Evolutionary conservation across 495 filamentous ascomycete genomes (phyloP).

Genomic region (Neurospora sp.): DNA sequence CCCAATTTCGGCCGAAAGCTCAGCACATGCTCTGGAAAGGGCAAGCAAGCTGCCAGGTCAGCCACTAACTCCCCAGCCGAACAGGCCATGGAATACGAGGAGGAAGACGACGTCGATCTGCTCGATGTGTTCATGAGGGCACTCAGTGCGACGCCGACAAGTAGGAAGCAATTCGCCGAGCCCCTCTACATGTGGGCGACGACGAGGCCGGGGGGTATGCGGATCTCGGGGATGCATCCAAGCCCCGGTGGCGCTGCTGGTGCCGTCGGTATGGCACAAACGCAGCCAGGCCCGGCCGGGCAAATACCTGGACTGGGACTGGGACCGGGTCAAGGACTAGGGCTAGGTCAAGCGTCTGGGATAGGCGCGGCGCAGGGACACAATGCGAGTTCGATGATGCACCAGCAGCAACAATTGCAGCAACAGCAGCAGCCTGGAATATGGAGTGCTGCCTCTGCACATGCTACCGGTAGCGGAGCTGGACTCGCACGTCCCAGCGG

Average conservation of each 20-base stretch:
- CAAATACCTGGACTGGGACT: background rate
- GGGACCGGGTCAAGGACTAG: background rate
- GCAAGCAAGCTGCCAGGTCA: conserved; percentile 5
- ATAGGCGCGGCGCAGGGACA: background rate
- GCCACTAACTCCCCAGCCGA: background rate
- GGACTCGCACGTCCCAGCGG: background rate
- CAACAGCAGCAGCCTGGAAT: background rate
- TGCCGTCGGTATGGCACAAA: background rate
- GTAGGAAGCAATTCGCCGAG: conserved; percentile 10
- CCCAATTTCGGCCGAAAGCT: background rate
- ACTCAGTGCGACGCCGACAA: conserved; percentile 9
- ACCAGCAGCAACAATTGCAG: background rate
- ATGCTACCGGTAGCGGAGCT: background rate
- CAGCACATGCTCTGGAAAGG: background rate
- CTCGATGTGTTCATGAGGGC: conserved; percentile 12
- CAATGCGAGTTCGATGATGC: background rate
- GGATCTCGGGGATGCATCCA: background rate
- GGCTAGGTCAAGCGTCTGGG: background rate
- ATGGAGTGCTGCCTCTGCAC: background rate
- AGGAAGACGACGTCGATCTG: conserved; percentile 2
- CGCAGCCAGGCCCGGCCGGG: background rate
- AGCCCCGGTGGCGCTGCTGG: background rate
- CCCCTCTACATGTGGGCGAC: conserved; percentile 6
- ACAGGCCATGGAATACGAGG: conserved; percentile 4
- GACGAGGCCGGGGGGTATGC: conserved; percentile 8